These are phyloP conservation scores for Fusarium nematophilum DNA, from an alignment of 2,329 filamentous ascomycete species.

Conservation along the genomic window DNA sequence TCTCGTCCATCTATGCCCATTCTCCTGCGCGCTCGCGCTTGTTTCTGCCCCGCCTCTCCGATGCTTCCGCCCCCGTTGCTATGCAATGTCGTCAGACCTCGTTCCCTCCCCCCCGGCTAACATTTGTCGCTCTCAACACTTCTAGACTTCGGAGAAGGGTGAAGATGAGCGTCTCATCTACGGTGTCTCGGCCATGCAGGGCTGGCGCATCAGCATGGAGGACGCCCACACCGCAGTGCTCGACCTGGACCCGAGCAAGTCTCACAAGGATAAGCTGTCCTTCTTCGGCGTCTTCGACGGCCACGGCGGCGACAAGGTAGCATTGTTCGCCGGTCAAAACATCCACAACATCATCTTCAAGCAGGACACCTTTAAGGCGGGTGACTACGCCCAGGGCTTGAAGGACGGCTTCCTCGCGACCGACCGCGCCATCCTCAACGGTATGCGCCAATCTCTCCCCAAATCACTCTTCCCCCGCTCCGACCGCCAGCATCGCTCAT, in stretches of 20 bases:
- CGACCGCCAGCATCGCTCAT: constrained; percentile 8
- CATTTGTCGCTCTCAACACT: constrained; percentile 34
- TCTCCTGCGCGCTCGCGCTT: background rate
- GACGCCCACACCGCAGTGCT: constrained; percentile 92
- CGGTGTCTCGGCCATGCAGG: constrained; percentile 98
- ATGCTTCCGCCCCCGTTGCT: constrained; percentile 29
- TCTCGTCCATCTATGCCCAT: background rate
- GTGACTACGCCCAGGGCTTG: constrained; percentile 92
- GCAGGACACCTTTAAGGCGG: constrained; percentile 91
- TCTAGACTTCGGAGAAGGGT: constrained; percentile 85
- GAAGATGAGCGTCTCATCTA: constrained; percentile 94
- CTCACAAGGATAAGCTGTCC: constrained; percentile 79
- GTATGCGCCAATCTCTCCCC: constrained; percentile 62
- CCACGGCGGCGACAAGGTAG: constrained; percentile 96
- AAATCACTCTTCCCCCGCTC: constrained; percentile 17
- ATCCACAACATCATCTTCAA: constrained; percentile 95
- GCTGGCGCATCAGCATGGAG: constrained; percentile 99
- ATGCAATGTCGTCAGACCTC: constrained; percentile 20
- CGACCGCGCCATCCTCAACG: constrained; percentile 93
- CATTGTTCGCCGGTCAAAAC: constrained; percentile 90
- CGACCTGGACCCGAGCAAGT: constrained; percentile 76
- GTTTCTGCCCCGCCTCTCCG: constrained; percentile 26
- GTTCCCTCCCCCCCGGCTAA: constrained; percentile 48
- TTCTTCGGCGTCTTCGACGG: constrained; percentile 99
- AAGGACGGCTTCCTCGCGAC: constrained; percentile 98